Base-by-base conservation (phyloP, 164 flowering plant genomes). In the Annona squamosa region DNA sequence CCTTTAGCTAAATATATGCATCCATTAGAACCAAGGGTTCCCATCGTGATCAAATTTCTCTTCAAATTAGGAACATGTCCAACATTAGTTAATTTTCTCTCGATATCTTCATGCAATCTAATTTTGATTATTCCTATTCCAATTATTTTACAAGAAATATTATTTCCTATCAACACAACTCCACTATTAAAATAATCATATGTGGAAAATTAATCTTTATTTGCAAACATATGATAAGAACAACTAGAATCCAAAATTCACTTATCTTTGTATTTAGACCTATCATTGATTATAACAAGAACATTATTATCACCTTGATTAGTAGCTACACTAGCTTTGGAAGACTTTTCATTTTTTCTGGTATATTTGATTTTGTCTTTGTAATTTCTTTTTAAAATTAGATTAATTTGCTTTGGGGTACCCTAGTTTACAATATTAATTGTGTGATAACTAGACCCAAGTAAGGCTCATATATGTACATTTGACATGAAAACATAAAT, bases 101-200 rank as follows among this genome's bases (percentile, higher is more conserved):
- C 37, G 3, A 37, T 16, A 2, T 66, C 72, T 62, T 72, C 75
- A n/a, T 46, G 18, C 72, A 77, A 2, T 47, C 70, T 77, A 5
- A 77, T 12, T n/a, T 48, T 1, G 3, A 73, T 26, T 5, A 46
- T 70, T 4, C 73, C 71, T 1, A 73, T 66, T 7, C 74, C 76
- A 10, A 64, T 46, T 17, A 37, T 63, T 37, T 66, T 69, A 52
- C 65, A 76, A 0, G 71, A 2, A 2, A 3, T 41, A 62, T 72
- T 43, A 56, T 76, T 76, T 3, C 75, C 61, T 67, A 79, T 79
- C 13, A 73, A 19, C 4, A 79, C 70, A 16, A 4, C 6, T 17
- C 71, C 71, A 72, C 71, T 16, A 68, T 56, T 42, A 7, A 63
- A 2, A 3, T 4, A 0, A 37, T 73, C 18, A 12, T 48, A 61